Percentiles rank a stretch among this genome's conserved stretches.
phyloP scores from a whole-genome alignment of 345 rosid species.

The Euclidium syriacum region DNA sequence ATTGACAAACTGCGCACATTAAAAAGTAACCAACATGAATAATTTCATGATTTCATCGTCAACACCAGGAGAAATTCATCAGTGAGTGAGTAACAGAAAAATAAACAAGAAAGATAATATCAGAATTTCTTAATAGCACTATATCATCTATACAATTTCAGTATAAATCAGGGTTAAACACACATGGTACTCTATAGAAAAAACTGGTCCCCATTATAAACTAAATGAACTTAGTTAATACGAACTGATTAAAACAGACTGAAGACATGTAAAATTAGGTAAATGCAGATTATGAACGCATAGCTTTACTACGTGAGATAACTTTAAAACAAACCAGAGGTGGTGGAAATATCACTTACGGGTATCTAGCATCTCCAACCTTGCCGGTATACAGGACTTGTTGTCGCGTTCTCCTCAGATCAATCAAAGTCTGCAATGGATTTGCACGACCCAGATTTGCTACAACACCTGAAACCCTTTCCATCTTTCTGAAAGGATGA shows the following conservation, averaged over 20 bases:
- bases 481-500: slow-evolving; percentile 75
- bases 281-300: slow-evolving; percentile 9
- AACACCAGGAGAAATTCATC: neutral
- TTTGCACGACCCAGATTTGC: slow-evolving; percentile 83
- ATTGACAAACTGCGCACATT: neutral
- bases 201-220: slow-evolving; percentile 1
- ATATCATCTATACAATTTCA: neutral
- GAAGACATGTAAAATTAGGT: neutral
- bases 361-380: slow-evolving; percentile 97
- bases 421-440: slow-evolving; percentile 78
- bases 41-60: neutral
- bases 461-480: slow-evolving; percentile 89
- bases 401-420: slow-evolving; percentile 78
- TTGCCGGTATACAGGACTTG: slow-evolving; percentile 84
- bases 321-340: neutral
- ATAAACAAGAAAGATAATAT: neutral
- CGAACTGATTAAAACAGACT: neutral
- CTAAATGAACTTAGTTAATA: neutral
- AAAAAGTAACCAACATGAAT: neutral
- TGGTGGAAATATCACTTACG: slow-evolving; percentile 50
- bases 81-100: neutral
- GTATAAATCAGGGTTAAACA: neutral
- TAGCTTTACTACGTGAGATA: neutral
- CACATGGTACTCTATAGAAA: neutral
- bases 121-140: neutral